Percentiles rank a stretch among this genome's conserved stretches.
Conservation (phyloP, 352 stramenopile species). For the Phytopythium helicoides region DNA sequence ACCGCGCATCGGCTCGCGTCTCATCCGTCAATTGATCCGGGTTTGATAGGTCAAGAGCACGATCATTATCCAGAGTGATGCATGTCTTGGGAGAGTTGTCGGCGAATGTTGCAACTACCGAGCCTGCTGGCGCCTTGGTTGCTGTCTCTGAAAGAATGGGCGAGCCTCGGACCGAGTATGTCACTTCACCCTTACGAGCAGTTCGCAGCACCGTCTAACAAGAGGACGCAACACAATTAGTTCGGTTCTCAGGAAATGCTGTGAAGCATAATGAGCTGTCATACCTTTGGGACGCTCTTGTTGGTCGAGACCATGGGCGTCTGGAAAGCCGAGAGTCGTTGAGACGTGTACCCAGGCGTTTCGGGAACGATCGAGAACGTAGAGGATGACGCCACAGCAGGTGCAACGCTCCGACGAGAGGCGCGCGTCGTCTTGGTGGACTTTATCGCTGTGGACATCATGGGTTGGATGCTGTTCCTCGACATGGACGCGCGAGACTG, state of each 20-base stretch:
- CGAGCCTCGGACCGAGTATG: slow-evolving; percentile 66
- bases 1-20: slow-evolving; percentile 49
- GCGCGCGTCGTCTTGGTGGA: background rate
- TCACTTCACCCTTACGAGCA: slow-evolving; percentile 69
- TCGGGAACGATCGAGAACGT: slow-evolving; percentile 33
- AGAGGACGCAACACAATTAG: background rate
- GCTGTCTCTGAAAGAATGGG: slow-evolving; percentile 60
- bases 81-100: slow-evolving; percentile 35
- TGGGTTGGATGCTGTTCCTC: slow-evolving; percentile 1
- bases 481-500: slow-evolving; percentile 5
- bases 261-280: background rate
- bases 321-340: slow-evolving; percentile 31
- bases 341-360: slow-evolving; percentile 24
- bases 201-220: slow-evolving; percentile 54
- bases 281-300: slow-evolving; percentile 23
- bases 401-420: background rate
- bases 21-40: slow-evolving; percentile 59
- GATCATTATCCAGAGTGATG: slow-evolving; percentile 61
- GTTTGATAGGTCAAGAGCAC: slow-evolving; percentile 58
- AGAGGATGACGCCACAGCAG: slow-evolving; percentile 1
- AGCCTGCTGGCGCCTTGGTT: slow-evolving; percentile 46
- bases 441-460: slow-evolving; percentile 7
- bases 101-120: slow-evolving; percentile 65
- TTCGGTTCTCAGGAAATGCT: background rate
- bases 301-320: slow-evolving; percentile 29